phyloP scores from a whole-genome alignment of 768 basidiomycete genomes.

The Kondoa malvinella region DNA sequence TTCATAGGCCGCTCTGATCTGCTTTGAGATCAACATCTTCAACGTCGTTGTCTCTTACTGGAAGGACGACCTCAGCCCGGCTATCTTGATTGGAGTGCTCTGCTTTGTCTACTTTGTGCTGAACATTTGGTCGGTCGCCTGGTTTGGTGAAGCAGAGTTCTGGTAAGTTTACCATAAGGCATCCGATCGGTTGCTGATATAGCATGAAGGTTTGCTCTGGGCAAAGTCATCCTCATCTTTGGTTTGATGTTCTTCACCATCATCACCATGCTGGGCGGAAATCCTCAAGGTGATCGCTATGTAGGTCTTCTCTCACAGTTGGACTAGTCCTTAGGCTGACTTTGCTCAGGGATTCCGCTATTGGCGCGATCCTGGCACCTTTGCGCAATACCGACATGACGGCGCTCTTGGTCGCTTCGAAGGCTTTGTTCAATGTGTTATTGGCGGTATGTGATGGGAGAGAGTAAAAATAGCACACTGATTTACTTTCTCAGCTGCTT shows the following conservation, averaged over 20 bases:
- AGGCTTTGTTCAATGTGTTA: slow-evolving; percentile 15
- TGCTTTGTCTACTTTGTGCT: slow-evolving; percentile 11
- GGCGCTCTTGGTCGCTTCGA: slow-evolving; percentile 14
- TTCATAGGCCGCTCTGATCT: slow-evolving; percentile 16
- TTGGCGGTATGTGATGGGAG: not conserved
- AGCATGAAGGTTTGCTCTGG: slow-evolving; percentile 32
- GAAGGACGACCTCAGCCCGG: slow-evolving; percentile 12
- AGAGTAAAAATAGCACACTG: not conserved
- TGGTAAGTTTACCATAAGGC: slow-evolving; percentile 29
- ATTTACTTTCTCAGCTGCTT: slow-evolving; percentile 2
- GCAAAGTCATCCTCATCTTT: slow-evolving; percentile 39
- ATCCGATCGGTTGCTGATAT: not conserved
- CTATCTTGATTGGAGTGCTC: slow-evolving; percentile 15
- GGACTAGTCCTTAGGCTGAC: not conserved
- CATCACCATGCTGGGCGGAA: slow-evolving; percentile 47
- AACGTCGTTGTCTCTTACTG: slow-evolving; percentile 16
- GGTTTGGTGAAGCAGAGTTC: slow-evolving; percentile 39
- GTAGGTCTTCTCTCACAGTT: not conserved
- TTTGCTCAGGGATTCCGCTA: slow-evolving; percentile 41
- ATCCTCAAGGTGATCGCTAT: slow-evolving; percentile 38
- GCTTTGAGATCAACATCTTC: slow-evolving; percentile 21
- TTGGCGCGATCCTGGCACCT: slow-evolving; percentile 32
- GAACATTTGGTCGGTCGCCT: slow-evolving; percentile 17
- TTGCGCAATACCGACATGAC: not conserved
- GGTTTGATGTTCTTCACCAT: slow-evolving; percentile 43